phyloP scores from a whole-genome alignment of 2,329 filamentous ascomycete genomes.

The Dissoconium aciculare region DNA sequence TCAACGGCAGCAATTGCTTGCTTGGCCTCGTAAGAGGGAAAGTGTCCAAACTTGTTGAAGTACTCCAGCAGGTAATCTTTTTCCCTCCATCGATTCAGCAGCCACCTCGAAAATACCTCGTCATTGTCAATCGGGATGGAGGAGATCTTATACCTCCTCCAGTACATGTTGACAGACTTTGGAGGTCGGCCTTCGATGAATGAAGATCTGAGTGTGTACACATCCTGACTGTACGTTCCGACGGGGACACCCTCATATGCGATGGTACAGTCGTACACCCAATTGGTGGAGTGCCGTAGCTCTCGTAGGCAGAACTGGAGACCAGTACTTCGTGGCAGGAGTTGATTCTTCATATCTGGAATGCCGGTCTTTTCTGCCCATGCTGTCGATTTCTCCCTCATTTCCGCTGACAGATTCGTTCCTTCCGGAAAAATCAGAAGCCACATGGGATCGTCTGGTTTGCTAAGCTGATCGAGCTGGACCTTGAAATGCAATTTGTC shows the following conservation, averaged over 20 bases:
- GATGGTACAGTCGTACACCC: conserved; percentile 84
- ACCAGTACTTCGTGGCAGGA: conserved; percentile 68
- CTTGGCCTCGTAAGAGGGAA: conserved; percentile 50
- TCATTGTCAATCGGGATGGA: conserved; percentile 67
- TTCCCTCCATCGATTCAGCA: conserved; percentile 74
- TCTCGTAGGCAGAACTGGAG: conserved; percentile 66
- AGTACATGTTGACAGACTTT: conserved; percentile 93
- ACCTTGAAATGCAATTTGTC: conserved; percentile 64
- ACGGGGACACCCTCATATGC: conserved; percentile 88
- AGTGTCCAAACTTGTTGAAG: conserved; percentile 57
- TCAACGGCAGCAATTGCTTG: conserved; percentile 25
- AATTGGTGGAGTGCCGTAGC: conserved; percentile 58
- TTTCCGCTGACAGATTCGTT: conserved; percentile 62
- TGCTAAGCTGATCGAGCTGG: conserved; percentile 55
- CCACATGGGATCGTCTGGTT: conserved; percentile 70
- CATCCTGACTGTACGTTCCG: conserved; percentile 70
- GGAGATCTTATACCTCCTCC: conserved; percentile 67
- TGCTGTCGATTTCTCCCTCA: conserved; percentile 51
- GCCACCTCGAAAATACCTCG: conserved; percentile 68
- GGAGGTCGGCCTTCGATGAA: conserved; percentile 81
- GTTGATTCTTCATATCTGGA: conserved; percentile 55
- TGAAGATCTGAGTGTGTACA: conserved; percentile 73
- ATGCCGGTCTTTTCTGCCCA: conserved; percentile 67
- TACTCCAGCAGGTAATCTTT: conserved; percentile 82
- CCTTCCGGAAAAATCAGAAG: conserved; percentile 77